A percentile compares a stretch with the other conserved stretches of the same genome.
Evolutionary conservation across 345 rosid species (phyloP).

Genomic region (Toxicodendron radicans): DNA sequence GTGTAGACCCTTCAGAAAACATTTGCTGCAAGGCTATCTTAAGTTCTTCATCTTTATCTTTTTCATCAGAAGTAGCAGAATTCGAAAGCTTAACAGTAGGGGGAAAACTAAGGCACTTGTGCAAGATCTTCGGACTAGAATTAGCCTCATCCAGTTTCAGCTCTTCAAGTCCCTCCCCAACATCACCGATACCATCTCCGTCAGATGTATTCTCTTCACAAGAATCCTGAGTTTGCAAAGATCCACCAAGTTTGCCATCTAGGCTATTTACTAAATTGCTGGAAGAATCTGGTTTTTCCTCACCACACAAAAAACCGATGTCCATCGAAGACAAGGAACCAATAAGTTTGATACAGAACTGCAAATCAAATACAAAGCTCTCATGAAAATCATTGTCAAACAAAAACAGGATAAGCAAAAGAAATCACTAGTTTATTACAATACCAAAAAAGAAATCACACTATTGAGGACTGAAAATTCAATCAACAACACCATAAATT

Average conservation of each 20-base stretch:
- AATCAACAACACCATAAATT: background rate
- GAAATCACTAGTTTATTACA: background rate
- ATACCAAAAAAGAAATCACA: background rate
- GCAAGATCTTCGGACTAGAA: slow-evolving; percentile 25
- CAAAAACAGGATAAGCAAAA: too few species aligned
- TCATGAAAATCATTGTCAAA: background rate
- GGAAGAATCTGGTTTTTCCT: slow-evolving; percentile 3
- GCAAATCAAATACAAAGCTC: background rate
- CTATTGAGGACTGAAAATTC: background rate
- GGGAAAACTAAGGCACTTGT: slow-evolving; percentile 32
- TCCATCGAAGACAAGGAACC: slow-evolving; percentile 37
- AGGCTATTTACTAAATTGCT: slow-evolving; percentile 38
- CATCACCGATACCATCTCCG: slow-evolving; percentile 37
- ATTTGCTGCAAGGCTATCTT: slow-evolving; percentile 35
- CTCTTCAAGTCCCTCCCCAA: slow-evolving; percentile 34
- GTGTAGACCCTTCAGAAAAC: slow-evolving; percentile 32
- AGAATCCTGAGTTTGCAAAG: slow-evolving; percentile 27
- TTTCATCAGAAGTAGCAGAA: slow-evolving; percentile 22
- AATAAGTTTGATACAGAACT: slow-evolving; percentile 6
- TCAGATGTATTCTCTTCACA: slow-evolving; percentile 32
- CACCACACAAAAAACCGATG: slow-evolving; percentile 31
- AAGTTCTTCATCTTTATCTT: slow-evolving; percentile 35
- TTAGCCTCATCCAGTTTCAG: slow-evolving; percentile 21
- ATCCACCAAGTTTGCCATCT: slow-evolving; percentile 24
- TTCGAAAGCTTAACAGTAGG: slow-evolving; percentile 14